Evolutionary conservation across 2,329 filamentous ascomycete species (phyloP), one percentile per base, ranked within the genome.

Genomic region (Pseudogymnoascus sp.): DNA sequence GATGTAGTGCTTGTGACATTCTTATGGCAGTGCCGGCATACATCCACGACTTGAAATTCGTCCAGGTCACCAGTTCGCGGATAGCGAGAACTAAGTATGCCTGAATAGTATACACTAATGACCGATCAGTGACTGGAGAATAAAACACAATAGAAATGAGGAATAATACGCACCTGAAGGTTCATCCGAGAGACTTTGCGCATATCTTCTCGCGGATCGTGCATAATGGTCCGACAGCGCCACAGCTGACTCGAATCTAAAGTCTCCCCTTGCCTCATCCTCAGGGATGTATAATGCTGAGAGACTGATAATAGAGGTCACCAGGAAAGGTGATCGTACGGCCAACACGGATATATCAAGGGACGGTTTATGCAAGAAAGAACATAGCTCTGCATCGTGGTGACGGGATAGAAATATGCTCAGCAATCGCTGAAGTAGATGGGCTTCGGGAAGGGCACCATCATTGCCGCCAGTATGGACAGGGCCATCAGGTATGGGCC

Each of bases 21-120:
- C 65, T 31, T 26, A 65, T 63, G 22, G 63, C 65, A 16, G 31
- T 59, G 7, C 65, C 65, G 1, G 59, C 60, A 31, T 65, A 65
- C 63, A 66, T 66, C 63, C 63, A 66, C 22, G 65, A 59, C 40
- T 63, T 66, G n/a, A 38, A 53, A 8, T 56, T 61, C 11, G 61
- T 65, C 11, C 63, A 43, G 6, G 35, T 53, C 10, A 66, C 31
- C 12, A 66, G 43, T 26, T 66, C 65, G 11, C 63, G 46, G 28
- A 66, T 50, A 7, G 38, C 65, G 12, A 66, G 65, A 33, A 66
- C 50, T 4, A 66, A 53, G 50, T 62, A 53, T 19, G 63, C 65
- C 56, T 66, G 65, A 3, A 59, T 65, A 22, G 61, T 50, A 28
- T 50, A 50, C 28, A 50, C 43, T 50, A 28, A 33, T 40, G 8